These are phyloP conservation scores for Boletus subcaerulescens DNA, from an alignment of 768 basidiomycete species.

Conservation along the genomic window DNA sequence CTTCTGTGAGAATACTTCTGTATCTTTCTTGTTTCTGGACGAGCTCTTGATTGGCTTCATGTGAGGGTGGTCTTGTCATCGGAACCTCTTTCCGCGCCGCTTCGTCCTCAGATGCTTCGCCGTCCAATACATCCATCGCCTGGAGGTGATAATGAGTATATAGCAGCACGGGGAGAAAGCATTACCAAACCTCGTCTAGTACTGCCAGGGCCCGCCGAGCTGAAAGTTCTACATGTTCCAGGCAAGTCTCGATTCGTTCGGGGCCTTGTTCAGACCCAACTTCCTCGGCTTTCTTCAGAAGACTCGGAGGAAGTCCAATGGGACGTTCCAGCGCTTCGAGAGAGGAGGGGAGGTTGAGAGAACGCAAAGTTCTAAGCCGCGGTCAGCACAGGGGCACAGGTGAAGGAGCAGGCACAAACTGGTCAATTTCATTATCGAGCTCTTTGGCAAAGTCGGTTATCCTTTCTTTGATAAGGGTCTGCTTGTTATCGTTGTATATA, in stretches of 20 bases:
- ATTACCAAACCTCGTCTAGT: constrained; percentile 65
- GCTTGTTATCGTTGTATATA: constrained; percentile 83
- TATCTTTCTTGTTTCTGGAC: constrained; percentile 71
- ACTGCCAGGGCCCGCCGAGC: constrained; percentile 57
- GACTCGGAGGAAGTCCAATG: constrained; percentile 82
- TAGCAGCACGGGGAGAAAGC: background rate
- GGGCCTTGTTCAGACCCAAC: constrained; percentile 78
- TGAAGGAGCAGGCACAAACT: constrained; percentile 41
- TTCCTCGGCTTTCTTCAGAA: constrained; percentile 83
- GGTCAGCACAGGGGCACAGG: constrained; percentile 2
- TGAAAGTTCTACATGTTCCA: constrained; percentile 71
- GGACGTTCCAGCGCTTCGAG: constrained; percentile 87
- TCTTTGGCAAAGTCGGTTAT: constrained; percentile 59
- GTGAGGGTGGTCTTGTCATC: constrained; percentile 60
- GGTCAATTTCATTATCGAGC: constrained; percentile 57
- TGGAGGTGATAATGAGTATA: constrained; percentile 29
- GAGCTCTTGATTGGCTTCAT: constrained; percentile 75
- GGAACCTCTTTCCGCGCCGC: constrained; percentile 50
- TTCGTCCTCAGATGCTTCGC: constrained; percentile 85
- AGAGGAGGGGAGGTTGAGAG: constrained; percentile 77
- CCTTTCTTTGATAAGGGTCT: constrained; percentile 65
- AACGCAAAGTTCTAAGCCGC: constrained; percentile 56
- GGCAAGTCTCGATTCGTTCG: constrained; percentile 60
- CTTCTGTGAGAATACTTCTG: constrained; percentile 66
- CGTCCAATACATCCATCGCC: constrained; percentile 90